Base-by-base conservation (phyloP, 352 stramenopile genomes). In the Globisporangium carolinianum region DNA sequence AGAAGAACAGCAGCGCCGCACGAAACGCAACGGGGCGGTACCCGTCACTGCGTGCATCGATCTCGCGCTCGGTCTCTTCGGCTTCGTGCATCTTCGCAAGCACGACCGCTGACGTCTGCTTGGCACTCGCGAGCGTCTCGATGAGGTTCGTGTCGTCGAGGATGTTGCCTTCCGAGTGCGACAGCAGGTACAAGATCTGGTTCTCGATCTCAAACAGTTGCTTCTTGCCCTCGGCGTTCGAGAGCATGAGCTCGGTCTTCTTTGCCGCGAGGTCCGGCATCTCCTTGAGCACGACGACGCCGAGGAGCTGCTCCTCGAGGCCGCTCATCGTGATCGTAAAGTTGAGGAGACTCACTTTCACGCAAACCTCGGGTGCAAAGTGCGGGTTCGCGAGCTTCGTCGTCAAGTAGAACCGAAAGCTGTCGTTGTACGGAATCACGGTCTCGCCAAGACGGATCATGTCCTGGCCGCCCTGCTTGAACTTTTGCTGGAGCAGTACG, bases 321-420 rank as follows among this genome's bases (percentile, higher is more conserved):
- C 91, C 91, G 51, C 89, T 91, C 70, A 92, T 87, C 9, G 89
- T 97, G 66, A 97, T 96, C 0, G 89, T 97, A 60, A 97, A 97
- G 61, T 97, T 97, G 3, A 97, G 63, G 17, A 97, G 38, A 65
- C 79, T 94, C 39, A 97, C 91, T 71, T 97, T 97, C 37, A 97
- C 88, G 42, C 87, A 94, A 0, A 96, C 78, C 66, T 97, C 90
- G 0, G 90, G 90, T 0, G 87, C 76, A 47, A 97, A 97, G 57
- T 97, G 87, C n/a, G 90, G 90, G 56, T 97, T 97, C 3, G 89
- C 76, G 15, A 97, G 70, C 62, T 97, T 97, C 1, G 90, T 97
- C 10, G 89, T 97, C 73, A 97, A 90, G 73, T 90, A 96, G 49
- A 97, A 96, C 17, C 79, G 71, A 63, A 97, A 97, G 42, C 67